Evolutionary conservation across 345 rosid genomes (phyloP), one percentile per base, ranked within the genome.

Genomic region (Toxicodendron radicans): DNA sequence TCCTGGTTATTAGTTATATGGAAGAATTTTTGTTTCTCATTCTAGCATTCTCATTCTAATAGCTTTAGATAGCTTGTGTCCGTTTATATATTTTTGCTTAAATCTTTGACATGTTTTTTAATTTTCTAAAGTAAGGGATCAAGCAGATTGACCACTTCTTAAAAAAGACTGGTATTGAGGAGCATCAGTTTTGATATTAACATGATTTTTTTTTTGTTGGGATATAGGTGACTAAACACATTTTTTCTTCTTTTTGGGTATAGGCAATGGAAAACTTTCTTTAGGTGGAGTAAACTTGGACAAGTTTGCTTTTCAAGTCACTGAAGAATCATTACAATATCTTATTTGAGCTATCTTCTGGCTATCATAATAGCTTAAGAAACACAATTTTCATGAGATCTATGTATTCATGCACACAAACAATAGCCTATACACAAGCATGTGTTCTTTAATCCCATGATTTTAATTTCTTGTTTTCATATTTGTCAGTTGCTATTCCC

Each of bases 401-500:
- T 33, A 35, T 5, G 16, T 46, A 35, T 71, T 70, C 20, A 14
- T 53, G 49, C 49, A 65, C 18, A 23, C 27, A 58, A 70, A 45
- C 46, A 68, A 33, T 56, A 32, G 38, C 58, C 14, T 7, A 38
- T 51, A 32, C 38, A 45, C 17, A 35, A 49, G 60, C 43, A 59
- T n/a, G 68, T 74, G 58, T 30, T 33, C 21, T 11, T 3, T 35
- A 45, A 56, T 41, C 9, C 14, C 58, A 20, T 57, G 46, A 52
- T 67, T 62, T 58, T 60, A 62, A 48, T 68, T 51, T 75, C 71
- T 46, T 71, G 62, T 54, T 64, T 52, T 82, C 33, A 20, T 75
- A 18, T 51, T 72, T 81, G 68, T 68, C 84, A 85, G 90, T 75
- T 72, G 67, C 77, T 57, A 76, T 38, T 52, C 64, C 27, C 38